These are phyloP conservation scores for Bombardia bombarda DNA, from an alignment of 495 filamentous ascomycete genomes.

Conservation along the genomic window DNA sequence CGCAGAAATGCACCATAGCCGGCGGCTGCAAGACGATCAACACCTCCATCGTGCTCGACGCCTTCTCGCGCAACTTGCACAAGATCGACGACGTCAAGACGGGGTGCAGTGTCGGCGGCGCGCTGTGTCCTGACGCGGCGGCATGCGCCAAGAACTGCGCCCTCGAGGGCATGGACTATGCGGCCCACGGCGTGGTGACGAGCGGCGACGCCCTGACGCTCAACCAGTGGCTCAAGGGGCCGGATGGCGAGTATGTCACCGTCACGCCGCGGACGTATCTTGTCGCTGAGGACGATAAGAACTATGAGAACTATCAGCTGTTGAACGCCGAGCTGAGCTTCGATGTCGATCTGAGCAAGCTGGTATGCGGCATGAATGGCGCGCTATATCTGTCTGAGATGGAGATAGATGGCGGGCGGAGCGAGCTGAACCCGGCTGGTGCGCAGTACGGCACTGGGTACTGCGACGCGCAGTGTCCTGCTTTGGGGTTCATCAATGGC, in stretches of 20 bases:
- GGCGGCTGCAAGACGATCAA: slow-evolving; percentile 44
- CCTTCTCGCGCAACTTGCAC: slow-evolving; percentile 18
- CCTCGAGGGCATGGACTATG: slow-evolving; percentile 41
- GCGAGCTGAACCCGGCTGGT: slow-evolving; percentile 54
- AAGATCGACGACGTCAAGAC: slow-evolving; percentile 5
- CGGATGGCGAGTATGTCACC: slow-evolving; percentile 29
- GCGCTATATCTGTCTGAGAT: slow-evolving; percentile 63
- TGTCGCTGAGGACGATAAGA: slow-evolving; percentile 35
- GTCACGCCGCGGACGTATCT: slow-evolving; percentile 57
- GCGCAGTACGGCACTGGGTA: slow-evolving; percentile 70
- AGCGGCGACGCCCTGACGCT: slow-evolving; percentile 39
- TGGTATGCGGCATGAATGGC: slow-evolving; percentile 66
- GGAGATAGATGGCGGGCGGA: slow-evolving; percentile 53
- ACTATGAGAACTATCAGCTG: slow-evolving; percentile 54
- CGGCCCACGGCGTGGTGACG: slow-evolving; percentile 33
- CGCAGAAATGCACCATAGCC: slow-evolving; percentile 41
- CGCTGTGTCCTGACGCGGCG: slow-evolving; percentile 36
- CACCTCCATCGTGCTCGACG: slow-evolving; percentile 51
- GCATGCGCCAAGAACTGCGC: slow-evolving; percentile 41
- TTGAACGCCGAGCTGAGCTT: slow-evolving; percentile 60
- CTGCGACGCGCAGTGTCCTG: slow-evolving; percentile 66
- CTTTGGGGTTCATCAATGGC: slow-evolving; percentile 63
- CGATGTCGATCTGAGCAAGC: slow-evolving; percentile 55
- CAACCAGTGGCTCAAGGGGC: slow-evolving; percentile 43
- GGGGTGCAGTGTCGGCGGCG: slow-evolving; percentile 41